phyloP scores from a whole-genome alignment of 257 asterid species.

The Nicotiana attenuata region DNA sequence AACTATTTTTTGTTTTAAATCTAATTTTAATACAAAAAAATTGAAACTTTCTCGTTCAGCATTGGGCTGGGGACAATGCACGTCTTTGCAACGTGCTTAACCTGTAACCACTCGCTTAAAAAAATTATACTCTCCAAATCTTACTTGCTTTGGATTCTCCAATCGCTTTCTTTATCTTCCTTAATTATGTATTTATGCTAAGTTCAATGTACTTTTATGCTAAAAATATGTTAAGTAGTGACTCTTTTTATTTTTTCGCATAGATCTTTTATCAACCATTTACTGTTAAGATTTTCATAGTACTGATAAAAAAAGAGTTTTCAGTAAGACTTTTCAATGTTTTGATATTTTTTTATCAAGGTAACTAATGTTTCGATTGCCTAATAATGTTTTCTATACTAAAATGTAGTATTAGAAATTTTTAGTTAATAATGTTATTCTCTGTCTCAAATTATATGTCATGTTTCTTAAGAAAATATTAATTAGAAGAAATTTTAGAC shows the following conservation, averaged over 20 bases:
- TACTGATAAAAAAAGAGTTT: too few species aligned
- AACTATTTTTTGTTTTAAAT: not conserved
- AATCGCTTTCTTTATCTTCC: not conserved
- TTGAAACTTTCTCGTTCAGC: not conserved
- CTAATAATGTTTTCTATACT: not conserved
- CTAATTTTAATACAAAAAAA: not conserved
- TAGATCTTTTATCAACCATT: not conserved
- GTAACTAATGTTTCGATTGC: not conserved
- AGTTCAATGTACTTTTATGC: not conserved
- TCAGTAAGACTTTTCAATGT: not conserved
- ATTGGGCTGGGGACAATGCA: conserved; percentile 8
- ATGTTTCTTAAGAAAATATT: too few species aligned
- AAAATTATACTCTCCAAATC: not conserved
- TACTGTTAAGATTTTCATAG: not conserved
- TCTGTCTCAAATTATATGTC: too few species aligned
- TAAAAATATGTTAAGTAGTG: not conserved
- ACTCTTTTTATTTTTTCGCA: not conserved
- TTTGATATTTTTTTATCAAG: not conserved
- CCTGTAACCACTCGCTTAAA: not conserved
- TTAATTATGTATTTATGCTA: not conserved
- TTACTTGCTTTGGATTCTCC: conserved; percentile 2
- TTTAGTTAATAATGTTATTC: too few species aligned
- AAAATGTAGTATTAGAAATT: not conserved
- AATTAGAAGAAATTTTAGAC: too few species aligned
- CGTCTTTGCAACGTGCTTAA: conserved; percentile 10